These are phyloP conservation scores for Pseudoturritis turrita DNA, from an alignment of 345 rosid species.

Conservation along the genomic window DNA sequence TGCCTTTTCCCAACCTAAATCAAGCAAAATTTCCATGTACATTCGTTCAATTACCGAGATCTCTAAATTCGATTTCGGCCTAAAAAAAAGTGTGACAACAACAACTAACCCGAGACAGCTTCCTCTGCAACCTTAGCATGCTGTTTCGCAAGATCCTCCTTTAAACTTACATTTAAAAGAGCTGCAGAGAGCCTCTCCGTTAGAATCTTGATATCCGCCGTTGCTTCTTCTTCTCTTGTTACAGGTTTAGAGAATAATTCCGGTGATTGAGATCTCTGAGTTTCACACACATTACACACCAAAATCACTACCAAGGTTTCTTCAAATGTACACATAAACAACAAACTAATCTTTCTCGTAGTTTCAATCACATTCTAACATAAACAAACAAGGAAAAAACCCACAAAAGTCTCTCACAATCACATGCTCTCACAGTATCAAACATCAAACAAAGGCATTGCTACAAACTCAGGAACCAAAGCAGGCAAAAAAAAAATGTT, in stretches of 20 bases:
- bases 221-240: slow-evolving; percentile 45
- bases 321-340: not conserved
- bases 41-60: not conserved
- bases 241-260: slow-evolving; percentile 49
- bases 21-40: not conserved
- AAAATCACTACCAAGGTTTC: not conserved
- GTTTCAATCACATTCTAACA: not conserved
- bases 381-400: not conserved
- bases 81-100: not conserved
- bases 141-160: slow-evolving; percentile 84
- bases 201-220: slow-evolving; percentile 46
- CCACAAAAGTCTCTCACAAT: not conserved
- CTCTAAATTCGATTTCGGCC: not conserved
- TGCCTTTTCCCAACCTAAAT: slow-evolving; percentile 96
- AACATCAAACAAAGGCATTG: not conserved
- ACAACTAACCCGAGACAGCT: slow-evolving; percentile 71
- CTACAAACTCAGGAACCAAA: not conserved
- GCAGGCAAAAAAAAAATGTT: not conserved
- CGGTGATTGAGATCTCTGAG: slow-evolving; percentile 52
- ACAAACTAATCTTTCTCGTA: not conserved
- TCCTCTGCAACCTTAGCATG: slow-evolving; percentile 97
- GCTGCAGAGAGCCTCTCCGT: slow-evolving; percentile 76
- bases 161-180: slow-evolving; percentile 61
- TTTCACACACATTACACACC: slow-evolving; percentile 9
- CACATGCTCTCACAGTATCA: too few relatives aligned